Base-by-base conservation (phyloP, 2,329 filamentous ascomycete species). In the Colletotrichum eremochloae region DNA sequence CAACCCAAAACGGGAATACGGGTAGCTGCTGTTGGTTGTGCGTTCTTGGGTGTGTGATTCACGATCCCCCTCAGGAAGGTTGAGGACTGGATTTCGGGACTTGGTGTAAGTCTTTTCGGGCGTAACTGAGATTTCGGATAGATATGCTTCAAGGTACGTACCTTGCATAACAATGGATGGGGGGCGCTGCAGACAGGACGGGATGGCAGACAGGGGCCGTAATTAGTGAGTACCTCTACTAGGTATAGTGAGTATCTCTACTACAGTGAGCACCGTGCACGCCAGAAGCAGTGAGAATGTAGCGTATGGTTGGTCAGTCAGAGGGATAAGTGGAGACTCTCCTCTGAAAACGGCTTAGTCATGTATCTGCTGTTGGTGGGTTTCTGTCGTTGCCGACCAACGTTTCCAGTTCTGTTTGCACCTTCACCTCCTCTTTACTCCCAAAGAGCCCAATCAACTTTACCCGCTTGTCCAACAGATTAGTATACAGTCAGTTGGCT, bases 361-460 rank as follows among this genome's bases (percentile, higher is more conserved):
- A 61, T 8, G 12, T 12, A 3, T 8, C 5, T 29, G 24, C 33
- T 18, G 52, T 31, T 15, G 8, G 60, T 48, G 33, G 53, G 1
- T 9, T 57, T 29, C 48, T 42, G 42, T 53, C 36, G 58, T 53
- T 50, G 38, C 55, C 44, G 42, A 68, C 42, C 44, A 36, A 42
- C 44, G 63, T 53, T 71, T 56, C 57, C 55, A 57, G 33, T 38
- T 57, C 61, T 72, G 70, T 70, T 72, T 72, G 70, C 60, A 72
- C 66, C 46, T 62, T 53, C 66, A 60, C 55, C 36, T 64, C 46
- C 24, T 53, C 46, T 42, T 42, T n/a, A 24, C 20, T 7, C 33
- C 2, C 20, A 33, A 9, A 38, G 33, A 56, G 9, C 53, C 53
- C 53, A 56, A 53, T 42, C 33, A 53, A 33, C 5, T 46, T 53